Conservation (phyloP, 1,139 yeast genomes). For the Debaryomycetaceae sp. region DNA sequence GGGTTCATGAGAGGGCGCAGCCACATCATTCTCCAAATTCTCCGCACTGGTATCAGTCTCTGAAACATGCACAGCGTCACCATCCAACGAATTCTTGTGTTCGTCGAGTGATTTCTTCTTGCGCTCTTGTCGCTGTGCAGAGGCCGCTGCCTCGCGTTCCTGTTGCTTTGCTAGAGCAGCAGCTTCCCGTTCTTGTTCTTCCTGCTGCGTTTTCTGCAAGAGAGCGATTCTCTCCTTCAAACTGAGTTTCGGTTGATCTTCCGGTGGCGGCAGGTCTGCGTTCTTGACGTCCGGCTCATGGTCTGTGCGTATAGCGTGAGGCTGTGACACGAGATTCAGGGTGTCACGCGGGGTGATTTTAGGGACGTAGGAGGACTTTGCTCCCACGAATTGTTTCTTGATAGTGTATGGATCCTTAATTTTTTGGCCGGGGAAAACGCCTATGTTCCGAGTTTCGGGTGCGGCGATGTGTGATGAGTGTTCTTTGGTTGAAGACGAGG, state of each 20-base stretch:
- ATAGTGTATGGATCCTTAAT: conserved; percentile 31
- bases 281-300: conserved; percentile 15
- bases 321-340: conserved; percentile 22
- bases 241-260: conserved; percentile 60
- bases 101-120: conserved; percentile 4
- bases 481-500: neutral
- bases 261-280: conserved; percentile 10
- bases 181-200: conserved; percentile 67
- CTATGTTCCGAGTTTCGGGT: too few relatives aligned
- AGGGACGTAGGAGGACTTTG: conserved; percentile 36
- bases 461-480: neutral
- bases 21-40: conserved; percentile 1
- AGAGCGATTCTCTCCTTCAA: conserved; percentile 79
- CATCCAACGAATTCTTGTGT: neutral
- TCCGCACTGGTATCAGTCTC: conserved; percentile 1
- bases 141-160: conserved; percentile 27
- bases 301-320: conserved; percentile 12
- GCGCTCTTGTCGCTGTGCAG: conserved; percentile 23
- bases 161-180: conserved; percentile 49
- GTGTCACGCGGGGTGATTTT: conserved; percentile 33
- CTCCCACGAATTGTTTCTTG: conserved; percentile 33
- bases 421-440: conserved; percentile 15
- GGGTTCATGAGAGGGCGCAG: conserved; percentile 1
- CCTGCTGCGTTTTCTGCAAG: conserved; percentile 71
- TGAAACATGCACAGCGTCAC: neutral